Evolutionary conservation across 2,329 filamentous ascomycete genomes (phyloP), one percentile per base, ranked within the genome.

Genomic region (Plectosphaerella sp.): DNA sequence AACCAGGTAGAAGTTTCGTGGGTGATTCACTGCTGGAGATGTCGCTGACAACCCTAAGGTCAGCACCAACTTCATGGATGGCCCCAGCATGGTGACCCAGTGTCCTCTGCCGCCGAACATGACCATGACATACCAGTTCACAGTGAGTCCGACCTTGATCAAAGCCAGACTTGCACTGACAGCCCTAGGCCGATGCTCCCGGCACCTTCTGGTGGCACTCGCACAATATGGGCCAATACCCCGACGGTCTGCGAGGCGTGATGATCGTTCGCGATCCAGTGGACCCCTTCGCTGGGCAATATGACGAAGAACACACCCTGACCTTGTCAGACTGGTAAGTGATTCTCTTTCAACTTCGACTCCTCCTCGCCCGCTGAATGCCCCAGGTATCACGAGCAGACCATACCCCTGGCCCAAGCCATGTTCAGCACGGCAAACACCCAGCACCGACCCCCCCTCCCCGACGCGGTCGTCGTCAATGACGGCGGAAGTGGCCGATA

Each of bases 151-250:
- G 11, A 11, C 15, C 14, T 14, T n/a, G 8, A 33, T 4, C 28
- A 8, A n/a, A 12, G 41, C 10, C 47, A n/a, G 47, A 48, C 12
- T 45, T 24, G 36, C 9, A 35, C 15, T 33, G 48, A 37, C 55
- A 72, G 28, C 8, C 28, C 11, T 33, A 33, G 68, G 69, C 67
- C 14, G 68, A 76, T 52, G 57, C 58, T 11, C 62, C 72, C 3
- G 75, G 75, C 6, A 77, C 75, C 4, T 78, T 68, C 51, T 78
- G 74, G 75, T 78, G 72, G 72, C 85, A 88, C 65, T 84, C 81
- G 1, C 85, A 88, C 63, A 74, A 78, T 51, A 76, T 77, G 67
- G 82, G 77, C 2, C 83, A 87, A 60, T 88, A 87, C 58, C 82
- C 84, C 0, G 84, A 88, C 62, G 84, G 84, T n/a, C 72, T 87